Percentiles rank a stretch among this genome's conserved stretches.
Evolutionary conservation across 257 asterid genomes (phyloP).

Genomic region (Petunia axillaris): DNA sequence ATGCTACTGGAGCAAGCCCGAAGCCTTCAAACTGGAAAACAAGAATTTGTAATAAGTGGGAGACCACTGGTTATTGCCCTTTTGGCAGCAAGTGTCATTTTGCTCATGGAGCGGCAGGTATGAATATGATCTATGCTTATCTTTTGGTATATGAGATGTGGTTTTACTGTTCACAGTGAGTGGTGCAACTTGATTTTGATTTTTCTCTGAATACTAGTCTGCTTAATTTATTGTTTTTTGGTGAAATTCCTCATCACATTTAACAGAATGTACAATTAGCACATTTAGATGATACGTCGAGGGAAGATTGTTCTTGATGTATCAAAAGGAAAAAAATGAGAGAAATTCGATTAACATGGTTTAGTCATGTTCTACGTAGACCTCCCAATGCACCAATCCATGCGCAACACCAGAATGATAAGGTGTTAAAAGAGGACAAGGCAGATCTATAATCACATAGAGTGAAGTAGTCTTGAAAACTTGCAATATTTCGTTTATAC

Average conservation of each 20-base stretch:
- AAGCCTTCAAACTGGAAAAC: slow-evolving; percentile 40
- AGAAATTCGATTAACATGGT: neutral
- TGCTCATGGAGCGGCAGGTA: slow-evolving; percentile 71
- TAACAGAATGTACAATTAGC: neutral
- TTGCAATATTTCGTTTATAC: neutral
- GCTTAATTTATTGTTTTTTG: neutral
- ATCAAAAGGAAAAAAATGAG: neutral
- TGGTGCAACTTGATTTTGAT: neutral
- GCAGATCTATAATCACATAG: neutral
- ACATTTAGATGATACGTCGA: neutral
- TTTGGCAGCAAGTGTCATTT: slow-evolving; percentile 69
- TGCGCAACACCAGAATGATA: neutral
- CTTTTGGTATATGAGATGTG: neutral
- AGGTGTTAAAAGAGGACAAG: neutral
- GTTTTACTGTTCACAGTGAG: neutral
- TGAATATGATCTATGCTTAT: neutral
- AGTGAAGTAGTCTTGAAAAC: neutral
- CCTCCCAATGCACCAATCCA: neutral
- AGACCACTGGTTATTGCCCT: slow-evolving; percentile 68
- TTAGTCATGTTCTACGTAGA: neutral
- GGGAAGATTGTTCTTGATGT: neutral
- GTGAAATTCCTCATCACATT: neutral
- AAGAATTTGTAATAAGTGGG: slow-evolving; percentile 66
- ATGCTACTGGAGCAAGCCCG: slow-evolving; percentile 28
- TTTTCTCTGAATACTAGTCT: neutral